Evolutionary conservation across 768 basidiomycete genomes (phyloP).

Genomic region (Tulasnella sp.): DNA sequence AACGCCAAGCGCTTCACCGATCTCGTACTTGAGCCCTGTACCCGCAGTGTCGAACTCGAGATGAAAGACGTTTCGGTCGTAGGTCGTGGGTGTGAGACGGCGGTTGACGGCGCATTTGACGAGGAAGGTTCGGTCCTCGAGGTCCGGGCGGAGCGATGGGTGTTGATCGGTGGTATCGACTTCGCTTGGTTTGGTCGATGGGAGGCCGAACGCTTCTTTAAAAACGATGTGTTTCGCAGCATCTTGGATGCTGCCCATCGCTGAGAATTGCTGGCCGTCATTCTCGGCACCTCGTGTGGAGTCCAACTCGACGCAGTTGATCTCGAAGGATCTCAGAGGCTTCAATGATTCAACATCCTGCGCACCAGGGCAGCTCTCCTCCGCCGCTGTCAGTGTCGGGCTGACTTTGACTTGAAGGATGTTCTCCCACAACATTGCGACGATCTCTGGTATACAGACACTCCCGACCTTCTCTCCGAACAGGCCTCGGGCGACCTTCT

Average conservation of each 20-base stretch:
- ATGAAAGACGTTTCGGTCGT: constrained; percentile 98
- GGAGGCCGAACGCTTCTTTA: constrained; percentile 62
- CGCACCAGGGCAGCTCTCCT: constrained; percentile 18
- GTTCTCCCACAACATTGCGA: constrained; percentile 43
- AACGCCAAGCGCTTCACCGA: constrained; percentile 93
- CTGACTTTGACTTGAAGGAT: constrained; percentile 47
- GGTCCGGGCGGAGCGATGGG: constrained; percentile 71
- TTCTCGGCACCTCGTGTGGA: constrained; percentile 31
- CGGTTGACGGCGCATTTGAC: constrained; percentile 90
- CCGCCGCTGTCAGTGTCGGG: constrained; percentile 23
- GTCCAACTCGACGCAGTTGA: constrained; percentile 47
- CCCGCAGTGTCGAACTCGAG: constrained; percentile 87
- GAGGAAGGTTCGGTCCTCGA: constrained; percentile 81
- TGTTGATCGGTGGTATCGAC: constrained; percentile 38
- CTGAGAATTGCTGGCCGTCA: constrained; percentile 48
- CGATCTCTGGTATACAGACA: constrained; percentile 29
- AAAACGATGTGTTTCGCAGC: constrained; percentile 85
- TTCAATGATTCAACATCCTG: constrained; percentile 28
- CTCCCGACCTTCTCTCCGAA: constrained; percentile 39
- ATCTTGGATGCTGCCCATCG: constrained; percentile 64
- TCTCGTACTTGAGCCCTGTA: constrained; percentile 88
- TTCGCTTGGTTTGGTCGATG: constrained; percentile 27
- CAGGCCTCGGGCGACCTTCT: constrained; percentile 36
- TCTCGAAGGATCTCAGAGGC: constrained; percentile 43
- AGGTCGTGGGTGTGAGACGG: constrained; percentile 86